Conservation (phyloP, 768 basidiomycete genomes). For the Solioccasus polychromus region DNA sequence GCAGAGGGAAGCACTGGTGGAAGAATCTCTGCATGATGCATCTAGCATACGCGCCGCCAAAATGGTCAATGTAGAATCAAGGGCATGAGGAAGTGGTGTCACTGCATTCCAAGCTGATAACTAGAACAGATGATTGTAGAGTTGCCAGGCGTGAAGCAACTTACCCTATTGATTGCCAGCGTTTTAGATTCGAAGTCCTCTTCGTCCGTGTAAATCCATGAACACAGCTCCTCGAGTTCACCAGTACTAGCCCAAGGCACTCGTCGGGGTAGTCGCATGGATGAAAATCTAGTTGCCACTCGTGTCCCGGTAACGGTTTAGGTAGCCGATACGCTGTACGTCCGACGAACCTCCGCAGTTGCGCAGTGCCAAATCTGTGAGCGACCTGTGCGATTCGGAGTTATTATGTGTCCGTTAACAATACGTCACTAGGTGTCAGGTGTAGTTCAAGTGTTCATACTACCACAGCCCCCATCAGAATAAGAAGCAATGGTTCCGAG, state of each 20-base stretch:
- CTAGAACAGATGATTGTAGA: conserved; percentile 36
- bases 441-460: no score
- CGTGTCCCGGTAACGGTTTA: no score
- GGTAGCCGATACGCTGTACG: no score
- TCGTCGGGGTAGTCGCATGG: conserved; percentile 73
- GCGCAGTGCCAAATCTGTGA: no score
- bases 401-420: neutral
- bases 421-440: neutral
- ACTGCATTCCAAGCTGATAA: conserved; percentile 78
- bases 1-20: conserved; percentile 38
- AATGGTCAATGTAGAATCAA: conserved; percentile 69
- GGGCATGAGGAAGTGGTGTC: conserved; percentile 74
- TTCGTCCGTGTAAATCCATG: conserved; percentile 71
- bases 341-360: no score
- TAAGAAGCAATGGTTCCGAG: neutral
- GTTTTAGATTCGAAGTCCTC: conserved; percentile 52
- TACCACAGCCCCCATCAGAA: conserved; percentile 14
- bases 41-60: conserved; percentile 63
- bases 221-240: conserved; percentile 74
- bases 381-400: neutral
- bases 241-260: conserved; percentile 71
- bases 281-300: neutral
- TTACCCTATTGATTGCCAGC: conserved; percentile 63
- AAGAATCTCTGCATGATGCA: conserved; percentile 19
- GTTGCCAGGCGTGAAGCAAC: conserved; percentile 20